Evolutionary conservation across 2,329 filamentous ascomycete species (phyloP).

Genomic region (Colletotrichum trifolii): DNA sequence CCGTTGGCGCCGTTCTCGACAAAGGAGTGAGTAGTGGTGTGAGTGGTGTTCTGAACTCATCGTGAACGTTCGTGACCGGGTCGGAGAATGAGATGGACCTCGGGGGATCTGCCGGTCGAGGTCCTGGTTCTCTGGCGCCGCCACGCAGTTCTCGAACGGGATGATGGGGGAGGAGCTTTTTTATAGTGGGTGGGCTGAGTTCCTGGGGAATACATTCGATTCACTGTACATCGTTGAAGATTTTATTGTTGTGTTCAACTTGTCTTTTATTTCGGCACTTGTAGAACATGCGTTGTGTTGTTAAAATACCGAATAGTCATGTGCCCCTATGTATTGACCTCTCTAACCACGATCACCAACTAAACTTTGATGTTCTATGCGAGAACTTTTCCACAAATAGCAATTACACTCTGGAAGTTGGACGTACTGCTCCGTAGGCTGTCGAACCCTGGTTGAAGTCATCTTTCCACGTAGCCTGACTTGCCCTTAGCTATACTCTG

Average conservation of each 20-base stretch:
- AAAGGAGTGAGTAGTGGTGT: not conserved
- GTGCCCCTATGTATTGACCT: not conserved
- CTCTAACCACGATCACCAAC: no score
- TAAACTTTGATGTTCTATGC: no score
- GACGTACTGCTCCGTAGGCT: no score
- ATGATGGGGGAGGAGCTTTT: constrained; percentile 1
- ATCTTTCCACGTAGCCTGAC: no score
- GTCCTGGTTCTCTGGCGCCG: not conserved
- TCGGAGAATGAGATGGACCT: not conserved
- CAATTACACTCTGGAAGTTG: no score
- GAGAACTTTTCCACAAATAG: no score
- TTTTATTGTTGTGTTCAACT: not conserved
- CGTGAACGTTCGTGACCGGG: constrained; percentile 1
- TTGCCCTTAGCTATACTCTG: no score
- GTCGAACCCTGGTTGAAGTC: no score
- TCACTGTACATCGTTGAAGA: constrained; percentile 24
- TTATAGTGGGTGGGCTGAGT: constrained; percentile 14
- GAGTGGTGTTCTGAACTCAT: not conserved
- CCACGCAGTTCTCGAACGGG: not conserved
- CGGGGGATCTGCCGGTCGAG: constrained; percentile 7
- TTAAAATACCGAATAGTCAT: not conserved
- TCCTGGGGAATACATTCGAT: constrained; percentile 24
- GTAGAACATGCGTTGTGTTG: no score
- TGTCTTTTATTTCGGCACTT: no score
- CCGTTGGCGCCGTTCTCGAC: constrained; percentile 20